Evolutionary conservation across 345 rosid species (phyloP).

Genomic region (Turnera subulata): DNA sequence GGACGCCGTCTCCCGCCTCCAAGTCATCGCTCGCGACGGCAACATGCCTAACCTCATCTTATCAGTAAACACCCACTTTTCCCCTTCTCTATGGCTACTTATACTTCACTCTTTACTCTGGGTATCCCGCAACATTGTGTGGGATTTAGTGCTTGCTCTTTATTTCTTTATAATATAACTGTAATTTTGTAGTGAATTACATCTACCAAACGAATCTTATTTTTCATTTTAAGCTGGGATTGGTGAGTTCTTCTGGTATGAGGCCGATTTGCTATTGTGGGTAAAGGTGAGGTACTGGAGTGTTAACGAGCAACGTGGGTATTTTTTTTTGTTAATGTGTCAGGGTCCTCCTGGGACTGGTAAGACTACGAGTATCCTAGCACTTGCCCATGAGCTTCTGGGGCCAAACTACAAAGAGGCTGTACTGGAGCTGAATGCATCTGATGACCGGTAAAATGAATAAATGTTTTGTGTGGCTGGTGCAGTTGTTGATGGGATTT

Average conservation of each 20-base stretch:
- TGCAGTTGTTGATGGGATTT: neutral
- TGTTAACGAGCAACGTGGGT: no score
- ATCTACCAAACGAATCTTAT: no score
- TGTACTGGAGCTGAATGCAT: constrained; percentile 93
- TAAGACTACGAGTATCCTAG: constrained; percentile 90
- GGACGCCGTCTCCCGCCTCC: constrained; percentile 87
- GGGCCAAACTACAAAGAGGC: constrained; percentile 82
- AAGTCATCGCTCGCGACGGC: constrained; percentile 91
- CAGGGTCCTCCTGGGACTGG: constrained; percentile 99
- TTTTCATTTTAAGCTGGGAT: no score
- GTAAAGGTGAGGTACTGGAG: neutral
- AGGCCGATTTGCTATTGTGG: neutral
- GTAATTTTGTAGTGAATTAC: no score
- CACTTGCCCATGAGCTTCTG: constrained; percentile 91
- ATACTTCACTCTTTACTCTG: no score
- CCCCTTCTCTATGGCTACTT: no score
- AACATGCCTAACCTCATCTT: constrained; percentile 96
- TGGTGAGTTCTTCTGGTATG: no score
- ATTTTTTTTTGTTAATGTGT: neutral
- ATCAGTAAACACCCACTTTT: constrained; percentile 38
- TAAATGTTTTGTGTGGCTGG: neutral
- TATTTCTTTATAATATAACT: no score
- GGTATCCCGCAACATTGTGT: no score
- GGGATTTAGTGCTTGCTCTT: no score
- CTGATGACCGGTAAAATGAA: constrained; percentile 72